Percentiles rank a stretch among this genome's conserved stretches.
Conservation (phyloP, 2,329 filamentous ascomycete species). For the Penicillium occitanis region DNA sequence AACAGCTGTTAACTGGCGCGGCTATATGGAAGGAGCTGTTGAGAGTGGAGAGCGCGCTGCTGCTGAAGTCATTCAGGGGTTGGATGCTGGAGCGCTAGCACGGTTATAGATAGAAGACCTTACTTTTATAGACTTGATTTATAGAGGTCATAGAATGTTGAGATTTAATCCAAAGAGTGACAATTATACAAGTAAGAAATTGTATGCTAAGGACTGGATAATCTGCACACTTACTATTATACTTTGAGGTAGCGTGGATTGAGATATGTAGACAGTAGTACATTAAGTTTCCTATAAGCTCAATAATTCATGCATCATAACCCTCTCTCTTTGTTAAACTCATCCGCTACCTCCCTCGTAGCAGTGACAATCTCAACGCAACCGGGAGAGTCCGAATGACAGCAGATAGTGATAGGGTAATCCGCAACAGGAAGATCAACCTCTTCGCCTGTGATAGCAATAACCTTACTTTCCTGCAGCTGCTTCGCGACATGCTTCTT, state of each 20-base stretch:
- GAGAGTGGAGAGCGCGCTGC: constrained; percentile 52
- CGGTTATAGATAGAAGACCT: background rate
- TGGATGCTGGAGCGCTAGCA: background rate
- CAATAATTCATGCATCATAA: background rate
- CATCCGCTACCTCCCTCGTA: background rate
- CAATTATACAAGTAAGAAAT: background rate
- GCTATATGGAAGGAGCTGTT: constrained; percentile 61
- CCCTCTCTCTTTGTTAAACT: background rate
- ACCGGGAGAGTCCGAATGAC: constrained; percentile 1
- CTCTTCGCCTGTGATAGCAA: background rate
- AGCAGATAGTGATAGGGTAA: background rate
- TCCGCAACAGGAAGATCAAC: background rate
- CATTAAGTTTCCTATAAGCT: background rate
- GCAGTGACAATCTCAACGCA: background rate
- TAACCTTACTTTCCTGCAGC: background rate
- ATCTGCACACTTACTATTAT: background rate
- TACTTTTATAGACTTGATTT: background rate
- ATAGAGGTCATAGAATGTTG: background rate
- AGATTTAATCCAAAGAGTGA: background rate
- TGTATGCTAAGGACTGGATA: background rate
- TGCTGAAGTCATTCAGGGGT: constrained; percentile 42
- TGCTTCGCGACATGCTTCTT: background rate
- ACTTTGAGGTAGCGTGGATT: background rate
- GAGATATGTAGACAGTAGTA: background rate
- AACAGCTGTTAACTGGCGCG: constrained; percentile 54